Percentiles rank a stretch among this genome's conserved stretches.
Evolutionary conservation across 2,329 filamentous ascomycete species (phyloP).

Genomic region (Neophaeococcomyces mojaviensis): DNA sequence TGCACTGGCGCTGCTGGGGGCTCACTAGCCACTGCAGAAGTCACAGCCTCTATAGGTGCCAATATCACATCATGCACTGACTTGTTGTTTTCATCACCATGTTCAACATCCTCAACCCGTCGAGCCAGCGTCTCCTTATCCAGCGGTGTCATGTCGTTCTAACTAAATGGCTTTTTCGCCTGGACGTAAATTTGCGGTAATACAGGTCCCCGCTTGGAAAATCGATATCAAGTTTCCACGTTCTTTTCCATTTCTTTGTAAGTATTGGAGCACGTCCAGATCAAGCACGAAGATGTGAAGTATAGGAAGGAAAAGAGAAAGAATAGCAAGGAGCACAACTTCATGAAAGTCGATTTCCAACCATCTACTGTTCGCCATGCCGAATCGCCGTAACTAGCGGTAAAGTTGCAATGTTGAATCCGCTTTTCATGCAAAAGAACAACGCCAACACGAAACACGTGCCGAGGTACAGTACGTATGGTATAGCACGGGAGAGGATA

Average conservation of each 20-base stretch:
- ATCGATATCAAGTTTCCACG: too few species aligned
- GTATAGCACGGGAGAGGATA: neutral
- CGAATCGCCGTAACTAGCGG: too few species aligned
- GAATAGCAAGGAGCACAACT: too few species aligned
- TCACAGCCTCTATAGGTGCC: neutral
- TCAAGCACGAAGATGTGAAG: too few species aligned
- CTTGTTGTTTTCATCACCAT: neutral
- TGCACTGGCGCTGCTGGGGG: conserved; percentile 35
- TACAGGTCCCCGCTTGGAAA: too few species aligned
- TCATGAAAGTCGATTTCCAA: too few species aligned
- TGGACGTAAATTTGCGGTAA: too few species aligned
- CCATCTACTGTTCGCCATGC: too few species aligned
- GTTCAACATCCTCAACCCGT: neutral
- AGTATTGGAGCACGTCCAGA: too few species aligned
- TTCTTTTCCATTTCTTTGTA: too few species aligned
- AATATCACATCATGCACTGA: neutral
- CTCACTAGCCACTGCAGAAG: conserved; percentile 8
- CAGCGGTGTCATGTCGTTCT: neutral
- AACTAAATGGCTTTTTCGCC: too few species aligned
- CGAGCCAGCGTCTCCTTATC: neutral
- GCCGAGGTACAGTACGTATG: neutral
- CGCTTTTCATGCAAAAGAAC: neutral
- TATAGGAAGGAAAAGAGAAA: too few species aligned
- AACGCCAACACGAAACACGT: conserved; percentile 4
- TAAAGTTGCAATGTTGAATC: neutral